These are phyloP conservation scores for Xylariaceae sp. DNA, from an alignment of 2,329 filamentous ascomycete genomes.

Conservation along the genomic window DNA sequence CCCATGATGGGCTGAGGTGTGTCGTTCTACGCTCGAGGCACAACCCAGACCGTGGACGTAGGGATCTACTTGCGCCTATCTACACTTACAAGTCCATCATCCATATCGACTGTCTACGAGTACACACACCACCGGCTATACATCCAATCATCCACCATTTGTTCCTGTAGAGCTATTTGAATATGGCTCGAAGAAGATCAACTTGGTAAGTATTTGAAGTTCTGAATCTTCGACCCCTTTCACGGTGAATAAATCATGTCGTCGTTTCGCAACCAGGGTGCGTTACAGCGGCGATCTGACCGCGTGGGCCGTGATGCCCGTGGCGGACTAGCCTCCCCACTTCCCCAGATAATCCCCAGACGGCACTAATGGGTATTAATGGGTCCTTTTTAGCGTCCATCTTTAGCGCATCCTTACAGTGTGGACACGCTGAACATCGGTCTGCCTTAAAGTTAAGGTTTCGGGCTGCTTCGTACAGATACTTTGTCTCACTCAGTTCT, in stretches of 20 bases:
- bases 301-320: not conserved
- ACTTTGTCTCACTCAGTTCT: not conserved
- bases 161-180: not conserved
- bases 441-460: not conserved
- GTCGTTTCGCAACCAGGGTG: not conserved
- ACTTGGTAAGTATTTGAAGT: not conserved
- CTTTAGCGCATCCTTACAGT: not conserved
- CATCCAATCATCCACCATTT: slow-evolving; percentile 8
- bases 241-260: not conserved
- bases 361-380: not conserved
- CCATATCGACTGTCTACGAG: too few species aligned
- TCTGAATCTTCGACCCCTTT: too few species aligned
- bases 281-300: not conserved
- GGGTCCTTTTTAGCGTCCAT: not conserved
- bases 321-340: slow-evolving; percentile 11
- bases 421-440: not conserved
- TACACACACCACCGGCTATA: not conserved
- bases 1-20: too few species aligned
- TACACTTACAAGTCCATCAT: too few species aligned
- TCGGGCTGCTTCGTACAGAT: not conserved
- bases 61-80: too few species aligned
- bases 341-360: slow-evolving; percentile 14
- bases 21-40: too few species aligned
- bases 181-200: slow-evolving; percentile 10
- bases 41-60: too few species aligned